These are phyloP conservation scores for Pseudocercospora fuligena DNA, from an alignment of 2,329 filamentous ascomycete genomes.

Conservation along the genomic window DNA sequence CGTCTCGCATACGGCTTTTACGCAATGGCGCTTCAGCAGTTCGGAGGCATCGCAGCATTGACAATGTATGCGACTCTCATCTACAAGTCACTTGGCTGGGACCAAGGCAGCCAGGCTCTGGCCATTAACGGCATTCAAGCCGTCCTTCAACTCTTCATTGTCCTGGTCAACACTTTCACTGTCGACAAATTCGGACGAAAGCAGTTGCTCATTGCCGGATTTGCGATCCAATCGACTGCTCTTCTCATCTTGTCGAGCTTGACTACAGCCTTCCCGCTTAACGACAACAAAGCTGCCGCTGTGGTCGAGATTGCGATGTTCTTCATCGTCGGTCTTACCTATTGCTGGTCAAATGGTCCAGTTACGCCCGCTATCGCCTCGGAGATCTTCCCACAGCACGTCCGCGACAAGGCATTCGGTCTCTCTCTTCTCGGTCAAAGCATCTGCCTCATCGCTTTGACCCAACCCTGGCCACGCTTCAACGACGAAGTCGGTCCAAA, in stretches of 20 bases:
- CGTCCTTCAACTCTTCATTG: conserved; percentile 46
- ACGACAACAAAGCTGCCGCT: conserved; percentile 46
- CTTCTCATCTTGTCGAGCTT: conserved; percentile 46
- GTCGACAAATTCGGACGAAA: conserved; percentile 45
- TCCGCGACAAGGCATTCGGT: conserved; percentile 48
- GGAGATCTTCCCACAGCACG: conserved; percentile 50
- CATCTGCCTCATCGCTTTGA: conserved; percentile 45
- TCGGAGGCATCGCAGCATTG: conserved; percentile 35
- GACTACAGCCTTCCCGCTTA: conserved; percentile 46
- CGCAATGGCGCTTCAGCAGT: conserved; percentile 37
- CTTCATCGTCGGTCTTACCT: conserved; percentile 50
- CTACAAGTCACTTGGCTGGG: conserved; percentile 46
- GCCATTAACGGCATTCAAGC: conserved; percentile 48
- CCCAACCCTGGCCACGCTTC: conserved; percentile 49
- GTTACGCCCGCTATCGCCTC: conserved; percentile 45
- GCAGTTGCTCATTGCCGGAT: conserved; percentile 44
- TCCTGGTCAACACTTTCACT: conserved; percentile 48
- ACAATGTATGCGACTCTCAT: conserved; percentile 49
- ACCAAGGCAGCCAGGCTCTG: conserved; percentile 43
- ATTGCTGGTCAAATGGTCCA: conserved; percentile 50
- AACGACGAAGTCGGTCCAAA: conserved; percentile 44
- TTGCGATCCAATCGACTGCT: conserved; percentile 45
- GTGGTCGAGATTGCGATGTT: conserved; percentile 50
- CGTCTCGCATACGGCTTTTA: conserved; percentile 46
- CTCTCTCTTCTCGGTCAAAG: conserved; percentile 46